Percentiles rank a stretch among this genome's conserved stretches.
phyloP scores from a whole-genome alignment of 306 rosid species.

The Sechiopsis laciniata region DNA sequence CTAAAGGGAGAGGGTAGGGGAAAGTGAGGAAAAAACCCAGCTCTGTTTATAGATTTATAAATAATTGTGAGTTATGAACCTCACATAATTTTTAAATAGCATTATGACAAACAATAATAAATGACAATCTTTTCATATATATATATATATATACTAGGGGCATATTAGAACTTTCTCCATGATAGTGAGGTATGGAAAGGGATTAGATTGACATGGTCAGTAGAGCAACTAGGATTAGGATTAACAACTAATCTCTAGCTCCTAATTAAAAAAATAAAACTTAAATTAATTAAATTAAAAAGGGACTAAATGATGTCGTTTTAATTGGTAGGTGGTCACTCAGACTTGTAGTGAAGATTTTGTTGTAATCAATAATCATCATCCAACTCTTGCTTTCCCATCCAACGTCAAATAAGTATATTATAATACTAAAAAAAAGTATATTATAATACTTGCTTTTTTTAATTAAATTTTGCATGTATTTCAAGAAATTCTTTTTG shows the following conservation, averaged over 20 bases:
- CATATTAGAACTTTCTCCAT: too few species aligned
- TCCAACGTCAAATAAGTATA: not conserved
- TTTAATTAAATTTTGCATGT: not conserved
- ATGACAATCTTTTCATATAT: too few species aligned
- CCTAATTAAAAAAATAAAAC: not conserved
- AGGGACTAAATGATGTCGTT: constrained; percentile 40
- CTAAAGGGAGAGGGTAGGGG: too few species aligned
- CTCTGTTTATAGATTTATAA: too few species aligned
- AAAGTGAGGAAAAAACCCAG: too few species aligned
- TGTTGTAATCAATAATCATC: not conserved
- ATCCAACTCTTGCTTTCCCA: constrained; percentile 18
- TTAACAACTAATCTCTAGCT: constrained; percentile 15
- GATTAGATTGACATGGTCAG: constrained; percentile 27
- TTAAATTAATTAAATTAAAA: too few species aligned
- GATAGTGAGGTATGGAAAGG: constrained; percentile 30
- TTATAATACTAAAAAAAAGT: not conserved
- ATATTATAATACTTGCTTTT: not conserved
- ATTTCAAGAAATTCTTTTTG: not conserved
- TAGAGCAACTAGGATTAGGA: constrained; percentile 37
- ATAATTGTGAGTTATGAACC: too few species aligned
- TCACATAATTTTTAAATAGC: too few species aligned
- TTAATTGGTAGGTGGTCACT: constrained; percentile 56
- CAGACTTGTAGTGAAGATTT: constrained; percentile 1
- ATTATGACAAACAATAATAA: too few species aligned
- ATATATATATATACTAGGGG: too few species aligned